Base-by-base conservation (phyloP, 1,139 yeast species). In the Hyphopichia wangnamkhiaoensis region DNA sequence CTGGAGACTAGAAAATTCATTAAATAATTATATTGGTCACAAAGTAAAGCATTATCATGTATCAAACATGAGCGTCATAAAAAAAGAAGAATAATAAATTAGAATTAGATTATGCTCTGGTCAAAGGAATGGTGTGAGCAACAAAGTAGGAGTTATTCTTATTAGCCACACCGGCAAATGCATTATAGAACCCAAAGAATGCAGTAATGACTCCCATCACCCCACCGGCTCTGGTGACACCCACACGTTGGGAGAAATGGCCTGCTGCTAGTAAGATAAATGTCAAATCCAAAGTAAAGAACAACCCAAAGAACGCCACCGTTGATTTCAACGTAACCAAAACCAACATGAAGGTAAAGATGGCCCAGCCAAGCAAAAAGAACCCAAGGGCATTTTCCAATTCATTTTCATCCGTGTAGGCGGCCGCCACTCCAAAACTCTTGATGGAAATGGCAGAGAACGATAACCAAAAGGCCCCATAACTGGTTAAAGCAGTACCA, bases 381-480 rank as follows among this genome's bases (percentile, higher is more conserved):
- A 74, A 58, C 2, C 76, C 78, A 29, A 69, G 39, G 4, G 78
- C 79, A 47, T 63, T 58, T 13, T 33, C 46, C 9, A 63, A 49
- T 47, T 59, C 60, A 7, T 45, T 55, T 5, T 51, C 60, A 37
- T 71, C 68, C 6, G 61, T 69, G 50, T 77, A 82, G 2, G 90
- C 82, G 1, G 68, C 67, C 15, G 62, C 67, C 40, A 90, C 83
- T 26, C 91, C 90, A 53, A 63, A 63, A 31, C 54, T 44, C 16
- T 52, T 49, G 28, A 70, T 44, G 34, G 54, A 48, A 37, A 71
- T 62, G 8, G 74, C 68, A 12, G 70, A 69, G 40, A 51, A 71
- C 13, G 68, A 47, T 34, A 69, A 50, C 76, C 76, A 72, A 50
- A 71, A 72, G 2, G 67, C 63, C 4, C 76, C 76, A 45, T 66